Evolutionary conservation across 495 filamentous ascomycete genomes (phyloP), one percentile per base, ranked within the genome.

Genomic region (Filosporella fistucella): DNA sequence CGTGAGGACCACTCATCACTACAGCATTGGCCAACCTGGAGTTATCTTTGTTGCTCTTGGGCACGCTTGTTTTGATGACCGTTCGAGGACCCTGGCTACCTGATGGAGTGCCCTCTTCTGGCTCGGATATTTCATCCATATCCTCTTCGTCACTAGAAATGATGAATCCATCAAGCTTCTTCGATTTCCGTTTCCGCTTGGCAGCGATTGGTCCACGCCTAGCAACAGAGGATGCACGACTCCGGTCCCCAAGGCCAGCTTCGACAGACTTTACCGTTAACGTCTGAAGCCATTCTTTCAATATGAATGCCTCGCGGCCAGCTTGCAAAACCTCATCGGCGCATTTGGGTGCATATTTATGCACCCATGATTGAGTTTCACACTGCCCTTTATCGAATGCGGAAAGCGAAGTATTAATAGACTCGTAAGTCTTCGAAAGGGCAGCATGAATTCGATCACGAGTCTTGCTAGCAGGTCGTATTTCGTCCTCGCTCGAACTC

Each of bases 1-100:
- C 94, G 46, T 80, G 69, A 1, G 93, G 90, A 4, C 94, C 94
- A 59, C 90, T 97, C 23, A 99, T 73, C 5, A 99, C 64, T 22
- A 95, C 78, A 2, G 82, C 78, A 51, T 83, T 83, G 12, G 66
- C 66, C 13, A 76, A 56, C 37, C 67, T 72, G 8, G 38, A 54
- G 4, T 56, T 42, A 2, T 70, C 66, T 63, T 77, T 80, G n/a
- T 64, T 65, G 14, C 50, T 55, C 45, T 63, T 63, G 34, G 59
- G 43, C 55, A 81, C 75, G 24, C 76, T 74, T 8, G 69, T 63
- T 48, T 84, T 72, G 23, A 93, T 70, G 4, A 89, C 74, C 0
- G 88, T 88, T 58, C 76, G 82, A 46, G 74, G 74, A n/a, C n/a
- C n/a, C n/a, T n/a, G n/a, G 51, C 81, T 72, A 20, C 71, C 73